Base-by-base conservation (phyloP, 139 green algal species). In the Picocystis salinarum region DNA sequence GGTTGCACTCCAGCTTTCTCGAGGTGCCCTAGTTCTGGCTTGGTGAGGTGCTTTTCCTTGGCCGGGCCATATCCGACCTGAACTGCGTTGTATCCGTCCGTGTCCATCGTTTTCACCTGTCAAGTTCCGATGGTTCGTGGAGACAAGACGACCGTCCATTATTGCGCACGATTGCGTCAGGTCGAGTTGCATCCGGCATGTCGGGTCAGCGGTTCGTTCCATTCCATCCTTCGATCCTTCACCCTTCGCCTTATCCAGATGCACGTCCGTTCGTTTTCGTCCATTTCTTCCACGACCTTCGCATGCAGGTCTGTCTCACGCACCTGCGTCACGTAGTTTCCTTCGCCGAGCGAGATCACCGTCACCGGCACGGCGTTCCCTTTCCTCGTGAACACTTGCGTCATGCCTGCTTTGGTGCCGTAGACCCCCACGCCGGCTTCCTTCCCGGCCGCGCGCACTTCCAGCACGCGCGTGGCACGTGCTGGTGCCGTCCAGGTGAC, bases 331-430 rank as follows among this genome's bases (percentile, higher is more conserved):
- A 98, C 85, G 13, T 84, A 56, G 59, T 95, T 96, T 33, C 81
- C 79, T 22, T 75, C 56, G 51, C 86, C 75, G 20, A 96, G 53
- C 2, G 73, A 79, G 42, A 96, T 86, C 1, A 96, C 79, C 25
- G 88, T 93, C 25, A 74, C 76, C 2, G 83, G 75, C 7, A 92
- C 47, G 18, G 65, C 68, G 22, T 79, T 46, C 34, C 88, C 88
- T 23, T 92, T 67, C 5, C 71, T 56, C 11, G 62, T 89, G 62
- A 96, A 96, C 29, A 79, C 78, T 39, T 69, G 66, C 50, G 87
- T 90, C 88, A 98, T 98, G 50, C 86, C 88, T 7, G 84, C 87
- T 71, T 98, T 97, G 27, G 77, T 95, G 29, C 79, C 87, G 10
- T 82, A 76, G 10, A 93, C 46, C 37, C 85, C 85, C 4, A 92